Conservation (phyloP, 495 filamentous ascomycete species). For the Penicillium tannophilum region DNA sequence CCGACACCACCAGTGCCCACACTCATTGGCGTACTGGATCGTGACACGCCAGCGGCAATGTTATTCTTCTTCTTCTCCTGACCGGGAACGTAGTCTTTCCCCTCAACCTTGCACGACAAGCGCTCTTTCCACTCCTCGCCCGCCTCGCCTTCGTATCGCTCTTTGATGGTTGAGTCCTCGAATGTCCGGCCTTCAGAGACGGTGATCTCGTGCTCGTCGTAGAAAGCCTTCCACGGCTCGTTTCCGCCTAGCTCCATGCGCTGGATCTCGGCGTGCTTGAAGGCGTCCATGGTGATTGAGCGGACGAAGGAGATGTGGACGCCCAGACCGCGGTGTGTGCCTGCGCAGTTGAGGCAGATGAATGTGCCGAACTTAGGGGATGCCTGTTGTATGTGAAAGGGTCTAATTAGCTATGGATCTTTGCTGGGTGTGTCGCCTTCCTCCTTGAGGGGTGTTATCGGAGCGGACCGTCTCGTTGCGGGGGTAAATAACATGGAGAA, state of each 20-base stretch:
- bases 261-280: slow-evolving; percentile 83
- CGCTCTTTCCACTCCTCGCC: slow-evolving; percentile 97
- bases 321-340: slow-evolving; percentile 89
- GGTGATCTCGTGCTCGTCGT: slow-evolving; percentile 68
- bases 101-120: slow-evolving; percentile 81
- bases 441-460: not conserved
- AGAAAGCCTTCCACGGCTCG: slow-evolving; percentile 81
- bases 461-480: not conserved
- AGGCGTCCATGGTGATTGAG: slow-evolving; percentile 95
- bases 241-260: slow-evolving; percentile 89
- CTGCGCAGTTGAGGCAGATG: slow-evolving; percentile 95
- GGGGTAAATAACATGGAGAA: not conserved
- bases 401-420: slow-evolving; percentile 6
- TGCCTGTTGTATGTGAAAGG: slow-evolving; percentile 40
- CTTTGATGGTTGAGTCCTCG: slow-evolving; percentile 75
- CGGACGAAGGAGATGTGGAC: slow-evolving; percentile 99
- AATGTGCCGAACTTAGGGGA: slow-evolving; percentile 83
- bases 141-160: slow-evolving; percentile 80
- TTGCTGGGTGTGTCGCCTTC: not conserved
- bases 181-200: slow-evolving; percentile 60
- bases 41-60: slow-evolving; percentile 17
- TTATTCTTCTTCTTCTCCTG: slow-evolving; percentile 46
- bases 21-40: slow-evolving; percentile 38
- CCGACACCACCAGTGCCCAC: slow-evolving; percentile 17
- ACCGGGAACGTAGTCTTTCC: slow-evolving; percentile 73